Evolutionary conservation across 2,329 filamentous ascomycete species (phyloP), one percentile per base, ranked within the genome.

Genomic region (Fusarium sp.): DNA sequence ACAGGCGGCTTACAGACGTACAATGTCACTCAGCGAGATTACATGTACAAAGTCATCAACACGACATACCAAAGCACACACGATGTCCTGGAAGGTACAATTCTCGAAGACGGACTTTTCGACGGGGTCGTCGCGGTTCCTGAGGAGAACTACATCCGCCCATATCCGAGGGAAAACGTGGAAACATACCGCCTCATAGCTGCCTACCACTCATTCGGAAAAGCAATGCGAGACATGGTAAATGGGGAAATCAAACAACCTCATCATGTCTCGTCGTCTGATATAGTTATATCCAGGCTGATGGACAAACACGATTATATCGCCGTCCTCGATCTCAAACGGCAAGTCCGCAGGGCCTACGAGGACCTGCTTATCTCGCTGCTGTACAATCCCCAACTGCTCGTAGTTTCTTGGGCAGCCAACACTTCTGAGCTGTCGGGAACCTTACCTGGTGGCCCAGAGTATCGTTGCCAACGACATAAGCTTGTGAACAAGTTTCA

Each of bases 291-390:
- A 2, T 75, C 73, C 2, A 62, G 69, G 6, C 64, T 76, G 1
- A 62, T 76, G 7, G 69, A 73, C 8, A 69, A 72, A 6, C 73
- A 66, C 14, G 67, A 75, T 4, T 60, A 57, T 11, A 37, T 76
- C 2, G 56, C 73, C 4, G 56, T 76, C 2, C 66, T 64, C 8
- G 6, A 67, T 4, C 65, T 76, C 2, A 54, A 71, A 11, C 5
- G 65, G 0, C 67, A 52, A 4, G 50, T 76, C 10, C 67, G 58
- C 4, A 62, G 40, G 1, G 47, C 67, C 2, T 76, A 76, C 29
- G 73, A 76, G 16, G 73, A 76, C 5, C 38, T 76, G 2, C 61
- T 76, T 2, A 71, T 76, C 6, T 76, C 74, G 0, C 63, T 76
- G 6, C 62, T 76, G 16, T 76, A 73, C 0, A 70, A 76, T 9